Evolutionary conservation across 345 rosid species (phyloP), one percentile per base, ranked within the genome.

Genomic region (Bretschneidera sinensis): DNA sequence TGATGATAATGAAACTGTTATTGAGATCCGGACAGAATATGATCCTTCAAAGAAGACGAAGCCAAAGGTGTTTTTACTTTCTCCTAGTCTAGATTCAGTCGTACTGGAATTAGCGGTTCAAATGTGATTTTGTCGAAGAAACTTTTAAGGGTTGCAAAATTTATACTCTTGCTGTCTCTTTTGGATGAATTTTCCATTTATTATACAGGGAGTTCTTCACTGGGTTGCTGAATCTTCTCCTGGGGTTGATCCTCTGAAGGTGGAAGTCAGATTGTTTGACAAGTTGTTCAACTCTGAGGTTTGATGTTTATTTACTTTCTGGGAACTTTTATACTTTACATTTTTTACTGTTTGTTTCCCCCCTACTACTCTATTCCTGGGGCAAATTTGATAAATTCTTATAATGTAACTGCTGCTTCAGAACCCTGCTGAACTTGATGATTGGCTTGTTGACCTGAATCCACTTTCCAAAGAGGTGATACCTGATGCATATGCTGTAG

Each of bases 191-290:
- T 39, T 39, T 11, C 45, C 13, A 45, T 16, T 64, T 43, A 47
- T 55, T 47, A 33, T 49, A 4, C 63, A 91, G 99, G 97, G 99
- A 48, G 96, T 91, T 72, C 91, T 91, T 55, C 99, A 94, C 66
- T 94, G 97, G 99, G 96, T 94, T 25, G 69, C 92, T 74, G 88
- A 82, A 69, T 71, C 96, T 55, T 82, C 84, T 17, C 68, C 80
- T 0, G 95, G 92, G 60, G 71, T 67, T 58, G 66, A 82, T 54
- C 97, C 96, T 22, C 71, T 90, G 67, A 77, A 74, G 66, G 76
- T 88, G 51, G 97, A 90, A 90, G 97, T 94, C 69, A 83, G 96
- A 76, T 82, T 94, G 79, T 94, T 90, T 61, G 96, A 90, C 55
- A 94, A 73, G 65, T 83, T 94, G 59, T 94, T 94, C 34, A 78